Base-by-base conservation (phyloP, 176 grass and related monocot species). In the Tillandsia leiboldiana region DNA sequence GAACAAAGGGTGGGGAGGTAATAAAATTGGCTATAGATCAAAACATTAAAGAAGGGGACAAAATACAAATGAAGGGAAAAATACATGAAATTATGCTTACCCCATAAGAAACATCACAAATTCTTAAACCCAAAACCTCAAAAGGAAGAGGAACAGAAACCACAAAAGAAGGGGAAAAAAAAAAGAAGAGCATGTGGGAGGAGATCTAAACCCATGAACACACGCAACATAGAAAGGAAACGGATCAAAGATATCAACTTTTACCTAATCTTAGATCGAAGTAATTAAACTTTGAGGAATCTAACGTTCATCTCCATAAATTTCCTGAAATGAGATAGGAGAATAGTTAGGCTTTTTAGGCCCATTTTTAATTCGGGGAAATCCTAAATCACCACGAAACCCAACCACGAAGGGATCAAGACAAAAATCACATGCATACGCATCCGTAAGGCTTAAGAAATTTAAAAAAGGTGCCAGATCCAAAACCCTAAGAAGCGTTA, bases 391-490 rank as follows among this genome's bases (percentile, higher is more conserved):
- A 79, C 62, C 61, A 62, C 81, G 63, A 88, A 87, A 85, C 82
- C 79, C 78, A 81, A 77, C 78, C 70, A 80, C 69, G 69, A 96
- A 75, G 82, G 70, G 82, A 96, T 88, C 80, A 75, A 74, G 76
- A 78, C 2, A 24, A 85, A 86, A 84, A 81, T 85, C 80, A 84
- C 80, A 85, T 86, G 91, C 91, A 87, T 80, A 81, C 77, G 85
- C 79, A 91, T 85, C 85, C 91, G 85, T 91, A 87, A 88, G 70
- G 65, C 87, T 88, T 79, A 96, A 91, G 85, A 75, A 91, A 91
- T 77, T 83, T 70, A 69, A 82, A 83, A 81, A 74, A 83, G 72
- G 48, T 28, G 42, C 26, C 26, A n/a, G 73, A 83, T 77, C 74
- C 74, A 70, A 76, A 78, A 56, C 51, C 53, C 72, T 52, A 33